A percentile compares a stretch with the other conserved stretches of the same genome.
Conservation (phyloP, 208 protist genomes). For the Herpetomonas tarakana region DNA sequence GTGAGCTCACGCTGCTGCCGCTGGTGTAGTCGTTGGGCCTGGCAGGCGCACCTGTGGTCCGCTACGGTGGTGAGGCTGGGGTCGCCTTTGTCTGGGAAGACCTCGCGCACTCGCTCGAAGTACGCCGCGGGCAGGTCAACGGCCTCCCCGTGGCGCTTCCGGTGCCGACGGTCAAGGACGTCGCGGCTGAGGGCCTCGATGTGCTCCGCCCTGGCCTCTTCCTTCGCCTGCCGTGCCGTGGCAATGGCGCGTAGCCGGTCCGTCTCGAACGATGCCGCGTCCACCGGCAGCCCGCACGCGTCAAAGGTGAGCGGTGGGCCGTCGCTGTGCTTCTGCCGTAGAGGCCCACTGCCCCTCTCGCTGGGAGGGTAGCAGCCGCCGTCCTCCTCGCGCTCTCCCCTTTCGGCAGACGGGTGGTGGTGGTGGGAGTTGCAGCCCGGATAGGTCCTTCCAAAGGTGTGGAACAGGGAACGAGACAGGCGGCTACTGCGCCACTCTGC, state of each 20-base stretch:
- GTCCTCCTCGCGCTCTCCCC: not conserved
- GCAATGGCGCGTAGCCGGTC: conserved; percentile 19
- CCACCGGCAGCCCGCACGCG: conserved; percentile 1
- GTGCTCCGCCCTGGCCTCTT: conserved; percentile 6
- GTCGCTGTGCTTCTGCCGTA: not conserved
- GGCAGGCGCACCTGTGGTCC: not conserved
- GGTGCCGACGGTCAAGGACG: conserved; percentile 18
- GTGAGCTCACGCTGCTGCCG: conserved; percentile 11
- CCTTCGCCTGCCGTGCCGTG: conserved; percentile 20
- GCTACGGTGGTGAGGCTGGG: conserved; percentile 10
- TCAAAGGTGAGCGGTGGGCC: not conserved
- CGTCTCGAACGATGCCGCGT: conserved; percentile 5
- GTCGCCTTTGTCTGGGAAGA: conserved; percentile 20
- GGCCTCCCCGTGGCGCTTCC: conserved; percentile 29
- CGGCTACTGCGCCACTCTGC: conserved; percentile 28
- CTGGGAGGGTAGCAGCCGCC: too few species aligned
- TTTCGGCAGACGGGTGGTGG: not conserved
- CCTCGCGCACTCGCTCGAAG: conserved; percentile 19
- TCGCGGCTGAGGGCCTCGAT: conserved; percentile 7
- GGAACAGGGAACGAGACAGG: conserved; percentile 21
- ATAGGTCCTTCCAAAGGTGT: conserved; percentile 6
- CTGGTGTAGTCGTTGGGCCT: conserved; percentile 1
- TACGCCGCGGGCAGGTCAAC: conserved; percentile 50
- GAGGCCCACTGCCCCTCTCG: too few species aligned
- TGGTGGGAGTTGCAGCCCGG: not conserved